A percentile compares a stretch with the other conserved stretches of the same genome.
phyloP scores from a whole-genome alignment of 345 rosid species.

The Nephelium lappaceum region DNA sequence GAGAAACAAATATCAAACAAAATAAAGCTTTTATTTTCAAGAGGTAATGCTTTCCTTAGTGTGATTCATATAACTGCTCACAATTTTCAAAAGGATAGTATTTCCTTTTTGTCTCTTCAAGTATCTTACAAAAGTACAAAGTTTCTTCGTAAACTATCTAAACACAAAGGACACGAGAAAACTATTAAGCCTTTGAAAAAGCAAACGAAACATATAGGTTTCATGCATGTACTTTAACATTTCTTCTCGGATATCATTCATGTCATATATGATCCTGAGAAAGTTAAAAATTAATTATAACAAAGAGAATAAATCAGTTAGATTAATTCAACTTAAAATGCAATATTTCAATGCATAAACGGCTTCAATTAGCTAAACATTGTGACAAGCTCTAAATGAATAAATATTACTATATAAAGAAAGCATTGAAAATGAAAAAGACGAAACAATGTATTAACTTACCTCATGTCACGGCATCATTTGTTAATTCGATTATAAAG shows the following conservation, averaged over 20 bases:
- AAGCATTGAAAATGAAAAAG: background rate
- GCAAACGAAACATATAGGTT: background rate
- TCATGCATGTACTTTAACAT: background rate
- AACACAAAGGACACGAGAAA: background rate
- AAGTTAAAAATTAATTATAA: background rate
- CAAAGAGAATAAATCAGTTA: background rate
- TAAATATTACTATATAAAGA: background rate
- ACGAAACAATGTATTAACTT: background rate
- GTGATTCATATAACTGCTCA: background rate
- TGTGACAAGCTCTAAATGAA: background rate
- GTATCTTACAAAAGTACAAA: slow-evolving; percentile 2
- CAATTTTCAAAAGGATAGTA: background rate
- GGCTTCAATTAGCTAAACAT: background rate
- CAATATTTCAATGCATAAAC: background rate
- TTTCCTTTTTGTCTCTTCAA: background rate
- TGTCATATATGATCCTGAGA: background rate
- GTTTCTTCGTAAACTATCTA: background rate
- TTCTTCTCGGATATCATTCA: background rate
- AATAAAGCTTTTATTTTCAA: background rate
- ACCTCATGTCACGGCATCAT: background rate
- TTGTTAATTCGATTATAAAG: background rate
- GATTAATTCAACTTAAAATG: background rate
- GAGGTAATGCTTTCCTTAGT: background rate
- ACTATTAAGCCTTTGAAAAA: background rate
- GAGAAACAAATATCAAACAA: too few species aligned